phyloP scores from a whole-genome alignment of 2,329 filamentous ascomycete genomes.

The Chrysosphaeria jannelii region DNA sequence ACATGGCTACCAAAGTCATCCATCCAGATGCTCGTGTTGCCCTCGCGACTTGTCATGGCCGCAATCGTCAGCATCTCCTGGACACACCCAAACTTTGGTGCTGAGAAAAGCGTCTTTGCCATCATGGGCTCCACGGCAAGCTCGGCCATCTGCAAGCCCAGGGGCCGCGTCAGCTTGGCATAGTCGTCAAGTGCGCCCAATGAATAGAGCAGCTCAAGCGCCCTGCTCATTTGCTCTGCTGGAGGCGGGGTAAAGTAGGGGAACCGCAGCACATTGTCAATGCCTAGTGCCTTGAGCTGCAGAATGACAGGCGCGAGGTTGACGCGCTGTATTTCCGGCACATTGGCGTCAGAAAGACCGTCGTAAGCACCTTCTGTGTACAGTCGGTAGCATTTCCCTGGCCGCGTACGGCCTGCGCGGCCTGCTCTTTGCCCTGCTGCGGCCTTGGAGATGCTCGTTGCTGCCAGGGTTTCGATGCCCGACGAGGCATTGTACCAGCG shows the following conservation, averaged over 20 bases:
- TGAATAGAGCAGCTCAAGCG: conserved; percentile 63
- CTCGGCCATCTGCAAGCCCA: conserved; percentile 82
- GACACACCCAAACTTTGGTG: conserved; percentile 44
- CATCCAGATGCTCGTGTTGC: conserved; percentile 55
- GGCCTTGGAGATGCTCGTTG: conserved; percentile 61
- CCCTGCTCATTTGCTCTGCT: conserved; percentile 55
- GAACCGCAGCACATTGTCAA: conserved; percentile 80
- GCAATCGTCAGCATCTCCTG: conserved; percentile 74
- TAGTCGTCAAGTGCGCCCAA: conserved; percentile 69
- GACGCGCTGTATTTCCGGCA: conserved; percentile 75
- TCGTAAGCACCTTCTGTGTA: conserved; percentile 50
- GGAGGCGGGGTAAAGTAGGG: conserved; percentile 70
- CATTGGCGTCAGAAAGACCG: conserved; percentile 35
- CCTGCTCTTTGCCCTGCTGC: conserved; percentile 80
- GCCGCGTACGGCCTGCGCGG: conserved; percentile 60
- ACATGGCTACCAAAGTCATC: conserved; percentile 20
- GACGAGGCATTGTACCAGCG: conserved; percentile 59
- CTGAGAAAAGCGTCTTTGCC: conserved; percentile 57
- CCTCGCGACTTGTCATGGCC: conserved; percentile 73
- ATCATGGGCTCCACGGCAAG: conserved; percentile 88
- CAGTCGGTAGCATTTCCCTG: conserved; percentile 81
- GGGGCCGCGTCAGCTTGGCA: conserved; percentile 61
- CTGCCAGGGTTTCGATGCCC: conserved; percentile 65
- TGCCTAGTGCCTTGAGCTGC: conserved; percentile 79
- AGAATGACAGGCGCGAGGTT: conserved; percentile 71